Base-by-base conservation (phyloP, 2,329 filamentous ascomycete species). In the Plectosphaerella sp. region DNA sequence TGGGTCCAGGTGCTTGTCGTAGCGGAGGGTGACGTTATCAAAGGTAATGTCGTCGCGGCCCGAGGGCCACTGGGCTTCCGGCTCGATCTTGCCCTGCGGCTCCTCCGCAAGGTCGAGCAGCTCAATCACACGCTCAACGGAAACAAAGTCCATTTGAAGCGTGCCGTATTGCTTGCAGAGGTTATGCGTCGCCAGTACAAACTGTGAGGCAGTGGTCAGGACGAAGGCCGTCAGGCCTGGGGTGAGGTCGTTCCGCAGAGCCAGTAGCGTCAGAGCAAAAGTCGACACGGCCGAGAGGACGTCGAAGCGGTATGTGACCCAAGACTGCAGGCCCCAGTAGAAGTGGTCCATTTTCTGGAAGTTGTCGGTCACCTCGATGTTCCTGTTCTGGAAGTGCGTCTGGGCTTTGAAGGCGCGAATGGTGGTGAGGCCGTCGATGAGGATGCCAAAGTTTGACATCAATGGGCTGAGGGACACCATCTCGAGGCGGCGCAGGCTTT, bases 271-370 rank as follows among this genome's bases (percentile, higher is more conserved):
- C 49, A 96, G 72, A 1, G 83, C 70, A 53, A 93, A 88, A 0
- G 88, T 91, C 8, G 89, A 89, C 4, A 81, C 65, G 0, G 87
- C 88, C 0, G 90, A 90, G 6, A 92, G 70, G 9, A 75, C 68
- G 59, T 90, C 86, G 52, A 94, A 93, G 12, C 91, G 84, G 62
- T 88, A 91, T 65, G 86, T 85, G 3, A 96, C 76, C 91, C 91
- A 96, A 8, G 84, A 83, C 58, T 95, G 90, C 43, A 95, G 77
- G 53, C 86, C 89, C 88, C 91, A 96, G 71, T 95, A 96, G 71
- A 96, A 96, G 66, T 97, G 92, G 62, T 97, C 92, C 80, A 96
- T 94, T 64, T 91, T 91, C 66, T 96, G 92, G 64, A 96, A 96
- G 16, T 85, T 84, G 63, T 96, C 91, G 0, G 91, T 91, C 0